Conservation (phyloP, 2,329 filamentous ascomycete genomes). For the Epichloe festucae region DNA sequence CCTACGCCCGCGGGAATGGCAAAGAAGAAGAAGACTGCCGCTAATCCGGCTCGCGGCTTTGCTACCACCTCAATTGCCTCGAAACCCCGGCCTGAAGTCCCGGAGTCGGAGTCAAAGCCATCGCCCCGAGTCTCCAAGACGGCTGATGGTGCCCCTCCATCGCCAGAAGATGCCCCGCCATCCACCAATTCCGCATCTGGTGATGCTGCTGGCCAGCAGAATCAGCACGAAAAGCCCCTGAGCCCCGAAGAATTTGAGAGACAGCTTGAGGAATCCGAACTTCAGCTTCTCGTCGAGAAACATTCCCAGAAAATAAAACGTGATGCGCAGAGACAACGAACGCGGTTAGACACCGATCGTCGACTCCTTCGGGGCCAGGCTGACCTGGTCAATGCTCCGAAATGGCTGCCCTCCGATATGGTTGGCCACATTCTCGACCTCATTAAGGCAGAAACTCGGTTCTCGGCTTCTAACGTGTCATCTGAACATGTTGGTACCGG, state of each 20-base stretch:
- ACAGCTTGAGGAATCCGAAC: conserved; percentile 78
- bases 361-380: conserved; percentile 70
- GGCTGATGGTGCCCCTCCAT: conserved; percentile 13
- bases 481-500: conserved; percentile 30
- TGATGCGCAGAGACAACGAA: conserved; percentile 64
- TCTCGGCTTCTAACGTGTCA: conserved; percentile 35
- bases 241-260: conserved; percentile 82
- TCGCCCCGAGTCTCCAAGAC: conserved; percentile 12
- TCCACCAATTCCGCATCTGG: conserved; percentile 8
- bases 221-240: conserved; percentile 34
- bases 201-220: conserved; percentile 4
- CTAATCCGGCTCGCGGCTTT: conserved; percentile 84
- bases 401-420: conserved; percentile 72
- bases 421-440: conserved; percentile 65
- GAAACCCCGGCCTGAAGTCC: conserved; percentile 54
- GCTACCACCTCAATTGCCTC: conserved; percentile 87
- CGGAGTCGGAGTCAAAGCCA: conserved; percentile 22
- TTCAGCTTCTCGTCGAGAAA: conserved; percentile 80
- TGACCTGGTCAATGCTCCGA: conserved; percentile 54
- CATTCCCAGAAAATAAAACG: conserved; percentile 64
- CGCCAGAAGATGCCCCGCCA: conserved; percentile 15
- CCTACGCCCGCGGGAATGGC: conserved; percentile 41
- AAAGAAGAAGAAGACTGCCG: conserved; percentile 84
- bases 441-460: conserved; percentile 52
- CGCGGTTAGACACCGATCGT: conserved; percentile 72